Percentiles rank a stretch among this genome's conserved stretches.
Conservation (phyloP, 202 grass and related monocot species). For the Saccharum hybrid region DNA sequence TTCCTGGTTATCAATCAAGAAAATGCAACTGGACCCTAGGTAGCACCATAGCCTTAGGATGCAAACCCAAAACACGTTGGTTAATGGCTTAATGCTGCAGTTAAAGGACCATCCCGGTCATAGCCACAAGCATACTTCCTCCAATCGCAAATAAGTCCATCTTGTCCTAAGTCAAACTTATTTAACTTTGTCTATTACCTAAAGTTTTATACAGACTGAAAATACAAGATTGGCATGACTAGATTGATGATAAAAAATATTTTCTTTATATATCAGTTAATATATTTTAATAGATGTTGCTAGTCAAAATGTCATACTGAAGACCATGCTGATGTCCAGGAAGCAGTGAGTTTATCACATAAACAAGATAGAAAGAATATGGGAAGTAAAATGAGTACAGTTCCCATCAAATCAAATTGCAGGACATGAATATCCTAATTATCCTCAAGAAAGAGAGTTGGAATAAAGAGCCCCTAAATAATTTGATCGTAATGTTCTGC, state of each 20-base stretch:
- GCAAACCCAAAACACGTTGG: not conserved
- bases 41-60: not conserved
- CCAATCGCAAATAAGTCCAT: not conserved
- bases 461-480: not conserved
- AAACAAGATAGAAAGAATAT: not conserved
- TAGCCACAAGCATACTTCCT: not conserved
- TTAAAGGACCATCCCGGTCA: not conserved
- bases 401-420: not conserved
- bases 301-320: not conserved
- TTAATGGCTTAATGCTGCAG: not conserved
- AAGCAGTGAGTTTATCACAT: not conserved
- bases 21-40: not conserved
- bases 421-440: not conserved
- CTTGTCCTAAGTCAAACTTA: not conserved
- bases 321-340: not conserved
- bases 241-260: not conserved
- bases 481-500: not conserved
- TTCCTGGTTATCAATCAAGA: not conserved
- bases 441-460: not conserved
- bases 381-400: not conserved
- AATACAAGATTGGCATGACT: not conserved
- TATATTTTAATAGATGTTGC: not conserved
- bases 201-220: not conserved
- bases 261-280: not conserved
- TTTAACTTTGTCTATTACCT: constrained; percentile 3